Conservation (phyloP, 2,329 filamentous ascomycete genomes). For the Samsoniella hepiali region DNA sequence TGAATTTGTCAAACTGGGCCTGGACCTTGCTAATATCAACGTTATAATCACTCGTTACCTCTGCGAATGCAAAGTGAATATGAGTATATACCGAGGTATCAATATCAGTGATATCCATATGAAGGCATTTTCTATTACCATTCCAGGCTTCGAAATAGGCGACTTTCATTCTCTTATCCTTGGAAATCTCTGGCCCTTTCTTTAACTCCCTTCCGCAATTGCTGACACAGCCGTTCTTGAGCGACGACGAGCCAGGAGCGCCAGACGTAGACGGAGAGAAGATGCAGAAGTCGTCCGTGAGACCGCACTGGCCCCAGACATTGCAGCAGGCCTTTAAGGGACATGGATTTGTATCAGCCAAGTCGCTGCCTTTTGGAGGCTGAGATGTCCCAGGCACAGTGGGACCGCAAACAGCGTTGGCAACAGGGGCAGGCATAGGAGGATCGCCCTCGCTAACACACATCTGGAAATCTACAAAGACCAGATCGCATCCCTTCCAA, state of each 20-base stretch:
- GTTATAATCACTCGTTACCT: slow-evolving; percentile 23
- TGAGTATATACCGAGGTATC: slow-evolving; percentile 22
- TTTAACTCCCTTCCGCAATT: slow-evolving; percentile 37
- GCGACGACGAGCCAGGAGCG: slow-evolving; percentile 20
- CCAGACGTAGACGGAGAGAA: slow-evolving; percentile 15
- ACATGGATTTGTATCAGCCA: slow-evolving; percentile 37
- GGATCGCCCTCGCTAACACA: slow-evolving; percentile 27
- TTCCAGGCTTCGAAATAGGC: slow-evolving; percentile 25
- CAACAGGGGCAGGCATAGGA: slow-evolving; percentile 25
- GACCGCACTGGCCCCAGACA: slow-evolving; percentile 20
- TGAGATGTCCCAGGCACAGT: slow-evolving; percentile 34
- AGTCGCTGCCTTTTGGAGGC: slow-evolving; percentile 26
- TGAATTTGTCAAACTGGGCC: slow-evolving; percentile 31
- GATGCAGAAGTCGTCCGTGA: background rate
- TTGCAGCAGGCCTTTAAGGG: slow-evolving; percentile 21
- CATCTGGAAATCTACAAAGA: slow-evolving; percentile 20
- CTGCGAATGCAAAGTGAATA: slow-evolving; percentile 34
- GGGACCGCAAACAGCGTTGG: slow-evolving; percentile 42
- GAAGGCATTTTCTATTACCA: slow-evolving; percentile 19
- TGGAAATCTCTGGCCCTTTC: slow-evolving; percentile 7
- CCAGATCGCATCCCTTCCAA: slow-evolving; percentile 25
- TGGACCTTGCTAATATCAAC: slow-evolving; percentile 24
- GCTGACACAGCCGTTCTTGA: slow-evolving; percentile 37
- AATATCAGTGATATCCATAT: slow-evolving; percentile 25
- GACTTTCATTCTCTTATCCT: slow-evolving; percentile 19